Evolutionary conservation across 495 filamentous ascomycete species (phyloP).

Genomic region (Lophiotrema nucula): DNA sequence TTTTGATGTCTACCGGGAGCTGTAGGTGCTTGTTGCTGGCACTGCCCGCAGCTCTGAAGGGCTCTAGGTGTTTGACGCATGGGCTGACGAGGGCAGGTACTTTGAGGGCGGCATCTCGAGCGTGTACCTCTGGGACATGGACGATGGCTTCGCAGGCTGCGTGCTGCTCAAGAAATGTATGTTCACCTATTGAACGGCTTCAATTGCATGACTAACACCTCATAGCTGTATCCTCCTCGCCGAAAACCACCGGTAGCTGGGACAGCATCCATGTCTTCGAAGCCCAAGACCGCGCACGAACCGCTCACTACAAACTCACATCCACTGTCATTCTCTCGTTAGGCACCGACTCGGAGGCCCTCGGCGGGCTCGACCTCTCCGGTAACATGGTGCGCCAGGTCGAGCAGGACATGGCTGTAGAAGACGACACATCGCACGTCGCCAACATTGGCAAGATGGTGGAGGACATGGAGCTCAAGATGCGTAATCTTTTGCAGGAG

Average conservation of each 20-base stretch:
- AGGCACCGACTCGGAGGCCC: constrained; percentile 62
- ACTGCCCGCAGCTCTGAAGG: neutral
- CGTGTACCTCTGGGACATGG: constrained; percentile 98
- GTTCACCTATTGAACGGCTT: constrained; percentile 32
- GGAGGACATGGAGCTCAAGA: constrained; percentile 99
- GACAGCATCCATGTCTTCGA: constrained; percentile 99
- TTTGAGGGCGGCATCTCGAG: constrained; percentile 94
- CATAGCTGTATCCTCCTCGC: constrained; percentile 62
- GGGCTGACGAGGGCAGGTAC: constrained; percentile 53
- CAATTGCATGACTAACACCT: neutral
- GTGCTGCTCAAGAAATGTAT: constrained; percentile 91
- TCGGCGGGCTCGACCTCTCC: constrained; percentile 89
- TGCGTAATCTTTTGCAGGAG: constrained; percentile 97
- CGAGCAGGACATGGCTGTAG: constrained; percentile 83
- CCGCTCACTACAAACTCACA: constrained; percentile 94
- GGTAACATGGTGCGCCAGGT: constrained; percentile 98
- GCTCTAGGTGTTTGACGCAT: neutral
- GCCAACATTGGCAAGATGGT: constrained; percentile 90
- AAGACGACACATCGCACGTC: constrained; percentile 89
- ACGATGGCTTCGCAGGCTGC: constrained; percentile 96
- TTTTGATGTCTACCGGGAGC: constrained; percentile 93
- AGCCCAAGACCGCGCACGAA: constrained; percentile 82
- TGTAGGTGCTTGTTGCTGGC: constrained; percentile 53
- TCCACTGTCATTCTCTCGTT: constrained; percentile 93
- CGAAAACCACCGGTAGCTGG: constrained; percentile 81